These are phyloP conservation scores for Leccinum imitatum DNA, from an alignment of 768 basidiomycete species.

Conservation along the genomic window DNA sequence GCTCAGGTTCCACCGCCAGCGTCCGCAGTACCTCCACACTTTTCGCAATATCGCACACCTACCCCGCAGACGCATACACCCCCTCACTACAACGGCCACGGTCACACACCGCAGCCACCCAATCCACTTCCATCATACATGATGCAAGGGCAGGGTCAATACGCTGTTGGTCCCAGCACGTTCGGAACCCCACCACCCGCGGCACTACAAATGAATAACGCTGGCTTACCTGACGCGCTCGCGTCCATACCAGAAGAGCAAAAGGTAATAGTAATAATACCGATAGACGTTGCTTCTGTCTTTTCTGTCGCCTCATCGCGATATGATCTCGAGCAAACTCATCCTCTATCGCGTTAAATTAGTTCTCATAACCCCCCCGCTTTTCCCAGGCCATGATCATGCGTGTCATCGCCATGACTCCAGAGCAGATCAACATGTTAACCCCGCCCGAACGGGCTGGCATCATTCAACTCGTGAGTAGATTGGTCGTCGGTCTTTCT, in stretches of 20 bases:
- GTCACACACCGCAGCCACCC: slow-evolving; percentile 28
- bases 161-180: slow-evolving; percentile 11
- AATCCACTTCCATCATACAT: slow-evolving; percentile 19
- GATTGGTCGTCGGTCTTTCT: slow-evolving; percentile 1
- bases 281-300: slow-evolving; percentile 10
- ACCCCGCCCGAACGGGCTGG: slow-evolving; percentile 72
- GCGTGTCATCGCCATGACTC: slow-evolving; percentile 78
- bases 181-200: slow-evolving; percentile 25
- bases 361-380: slow-evolving; percentile 13
- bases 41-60: slow-evolving; percentile 35
- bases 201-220: slow-evolving; percentile 20
- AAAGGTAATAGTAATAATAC: slow-evolving; percentile 44
- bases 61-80: slow-evolving; percentile 34
- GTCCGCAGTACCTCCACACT: slow-evolving; percentile 49
- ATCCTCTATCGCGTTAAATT: neutral
- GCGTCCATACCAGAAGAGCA: slow-evolving; percentile 67
- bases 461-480: slow-evolving; percentile 79
- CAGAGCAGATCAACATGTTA: slow-evolving; percentile 76
- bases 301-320: slow-evolving; percentile 2
- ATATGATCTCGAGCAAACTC: neutral
- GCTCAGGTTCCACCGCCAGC: slow-evolving; percentile 28
- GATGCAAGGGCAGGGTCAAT: slow-evolving; percentile 21
- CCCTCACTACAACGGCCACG: slow-evolving; percentile 30
- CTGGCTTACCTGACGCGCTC: slow-evolving; percentile 49
- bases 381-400: slow-evolving; percentile 62